A percentile compares a stretch with the other conserved stretches of the same genome.
These are phyloP conservation scores for Conringia planisiliqua DNA, from an alignment of 345 rosid species.

Conservation along the genomic window DNA sequence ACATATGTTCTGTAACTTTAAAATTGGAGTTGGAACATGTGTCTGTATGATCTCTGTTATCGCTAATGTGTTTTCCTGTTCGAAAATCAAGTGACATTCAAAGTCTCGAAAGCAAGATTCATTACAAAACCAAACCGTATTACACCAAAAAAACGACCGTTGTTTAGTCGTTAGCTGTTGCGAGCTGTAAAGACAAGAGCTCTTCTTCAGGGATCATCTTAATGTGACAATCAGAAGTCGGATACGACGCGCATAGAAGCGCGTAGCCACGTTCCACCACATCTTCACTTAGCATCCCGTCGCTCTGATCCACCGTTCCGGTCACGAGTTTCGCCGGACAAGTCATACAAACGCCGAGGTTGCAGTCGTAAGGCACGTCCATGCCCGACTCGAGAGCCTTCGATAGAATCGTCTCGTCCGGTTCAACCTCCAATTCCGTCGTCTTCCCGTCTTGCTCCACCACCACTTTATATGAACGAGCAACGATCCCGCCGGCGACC, in stretches of 20 bases:
- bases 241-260: constrained; percentile 77
- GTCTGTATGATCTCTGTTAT: background rate
- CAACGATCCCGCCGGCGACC: constrained; percentile 21
- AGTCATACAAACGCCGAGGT: constrained; percentile 98
- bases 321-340: constrained; percentile 79
- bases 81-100: background rate
- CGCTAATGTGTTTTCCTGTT: background rate
- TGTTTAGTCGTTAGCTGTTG: constrained; percentile 71
- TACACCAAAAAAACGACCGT: background rate
- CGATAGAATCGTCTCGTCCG: constrained; percentile 76
- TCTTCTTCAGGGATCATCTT: constrained; percentile 92
- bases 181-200: constrained; percentile 74
- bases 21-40: background rate
- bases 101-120: background rate
- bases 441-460: constrained; percentile 66
- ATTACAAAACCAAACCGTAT: background rate
- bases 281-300: constrained; percentile 96
- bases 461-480: constrained; percentile 62
- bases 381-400: constrained; percentile 81
- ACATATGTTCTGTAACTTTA: background rate
- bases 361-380: constrained; percentile 80
- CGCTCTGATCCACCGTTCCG: constrained; percentile 88
- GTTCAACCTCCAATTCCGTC: constrained; percentile 80
- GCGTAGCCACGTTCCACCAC: constrained; percentile 88
- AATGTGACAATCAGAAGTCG: constrained; percentile 75